These are phyloP conservation scores for Pichia sp. DNA, from an alignment of 1,139 yeast genomes.

Conservation along the genomic window DNA sequence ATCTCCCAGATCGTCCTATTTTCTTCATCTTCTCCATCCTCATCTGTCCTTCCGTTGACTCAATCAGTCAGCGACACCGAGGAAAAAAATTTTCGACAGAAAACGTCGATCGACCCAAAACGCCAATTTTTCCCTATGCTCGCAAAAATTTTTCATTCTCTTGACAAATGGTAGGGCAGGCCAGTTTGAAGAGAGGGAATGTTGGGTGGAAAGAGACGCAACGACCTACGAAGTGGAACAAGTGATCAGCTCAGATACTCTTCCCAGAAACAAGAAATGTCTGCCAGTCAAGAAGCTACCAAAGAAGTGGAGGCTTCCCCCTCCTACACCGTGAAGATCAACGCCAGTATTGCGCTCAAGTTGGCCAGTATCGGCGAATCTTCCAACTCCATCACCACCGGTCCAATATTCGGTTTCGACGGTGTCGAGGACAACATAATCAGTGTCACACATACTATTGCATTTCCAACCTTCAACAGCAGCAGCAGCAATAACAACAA, in stretches of 20 bases:
- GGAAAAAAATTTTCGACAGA: not conserved
- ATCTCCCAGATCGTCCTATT: not conserved
- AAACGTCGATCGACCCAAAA: not conserved
- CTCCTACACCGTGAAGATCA: conserved; percentile 37
- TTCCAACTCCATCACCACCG: conserved; percentile 64
- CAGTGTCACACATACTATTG: conserved; percentile 50
- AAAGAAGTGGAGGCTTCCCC: conserved; percentile 3
- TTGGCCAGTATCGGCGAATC: conserved; percentile 72
- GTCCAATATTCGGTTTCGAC: conserved; percentile 75
- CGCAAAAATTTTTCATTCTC: not conserved
- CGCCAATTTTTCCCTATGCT: not conserved
- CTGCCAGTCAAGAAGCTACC: conserved; percentile 1
- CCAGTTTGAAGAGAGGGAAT: not conserved
- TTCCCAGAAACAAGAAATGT: not conserved
- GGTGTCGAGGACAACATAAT: conserved; percentile 44
- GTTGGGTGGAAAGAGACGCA: not conserved
- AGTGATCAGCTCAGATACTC: not conserved
- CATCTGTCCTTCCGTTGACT: not conserved
- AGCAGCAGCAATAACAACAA: conserved; percentile 68
- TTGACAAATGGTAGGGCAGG: not conserved
- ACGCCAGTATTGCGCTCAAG: conserved; percentile 62
- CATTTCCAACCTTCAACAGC: conserved; percentile 34
- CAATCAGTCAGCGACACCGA: not conserved
- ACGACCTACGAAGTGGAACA: not conserved
- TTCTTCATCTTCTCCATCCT: not conserved